phyloP scores from a whole-genome alignment of 2,329 filamentous ascomycete species.

The Fusarium falciforme region DNA sequence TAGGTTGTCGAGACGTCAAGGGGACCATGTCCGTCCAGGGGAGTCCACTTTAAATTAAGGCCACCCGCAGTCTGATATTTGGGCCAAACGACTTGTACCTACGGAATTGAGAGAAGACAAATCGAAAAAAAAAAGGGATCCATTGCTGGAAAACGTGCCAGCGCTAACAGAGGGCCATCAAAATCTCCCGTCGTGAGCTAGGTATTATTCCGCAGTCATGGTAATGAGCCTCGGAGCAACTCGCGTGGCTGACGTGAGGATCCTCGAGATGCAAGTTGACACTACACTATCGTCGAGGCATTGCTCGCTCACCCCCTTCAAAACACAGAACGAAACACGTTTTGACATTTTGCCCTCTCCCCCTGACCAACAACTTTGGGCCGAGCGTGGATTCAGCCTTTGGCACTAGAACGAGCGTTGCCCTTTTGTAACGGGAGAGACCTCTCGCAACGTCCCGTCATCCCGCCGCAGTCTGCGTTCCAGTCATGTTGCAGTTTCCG shows the following conservation, averaged over 20 bases:
- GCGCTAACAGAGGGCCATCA: conserved; percentile 26
- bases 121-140: neutral
- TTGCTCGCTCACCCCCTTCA: neutral
- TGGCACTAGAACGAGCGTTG: conserved; percentile 30
- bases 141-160: conserved; percentile 4
- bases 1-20: conserved; percentile 14
- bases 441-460: conserved; percentile 39
- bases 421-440: conserved; percentile 24
- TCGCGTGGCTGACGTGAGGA: neutral
- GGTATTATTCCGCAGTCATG: neutral
- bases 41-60: conserved; percentile 36
- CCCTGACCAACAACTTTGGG: conserved; percentile 2
- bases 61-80: conserved; percentile 25
- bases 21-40: conserved; percentile 23
- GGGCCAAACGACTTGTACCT: neutral
- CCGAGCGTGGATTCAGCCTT: conserved; percentile 25
- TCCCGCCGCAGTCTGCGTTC: conserved; percentile 30
- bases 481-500: conserved; percentile 33
- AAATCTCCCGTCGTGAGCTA: conserved; percentile 7
- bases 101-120: neutral
- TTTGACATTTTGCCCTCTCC: conserved; percentile 14
- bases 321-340: neutral
- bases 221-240: neutral
- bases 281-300: neutral
- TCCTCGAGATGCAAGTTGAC: neutral